Conservation (phyloP, 2,329 filamentous ascomycete genomes). For the Cytospora piceae region DNA sequence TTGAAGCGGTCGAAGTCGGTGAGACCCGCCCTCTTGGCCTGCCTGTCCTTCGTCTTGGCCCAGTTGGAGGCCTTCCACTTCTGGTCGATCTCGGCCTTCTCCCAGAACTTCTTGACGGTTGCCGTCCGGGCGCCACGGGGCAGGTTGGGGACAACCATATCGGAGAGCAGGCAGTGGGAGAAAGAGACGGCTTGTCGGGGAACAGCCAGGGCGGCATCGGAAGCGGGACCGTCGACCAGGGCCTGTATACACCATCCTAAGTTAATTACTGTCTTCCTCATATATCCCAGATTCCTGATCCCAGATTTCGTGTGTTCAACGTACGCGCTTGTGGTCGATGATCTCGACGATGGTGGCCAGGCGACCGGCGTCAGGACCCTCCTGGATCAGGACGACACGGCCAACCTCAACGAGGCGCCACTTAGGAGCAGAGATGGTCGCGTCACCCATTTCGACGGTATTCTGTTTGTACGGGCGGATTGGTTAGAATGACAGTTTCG, state of each 20-base stretch:
- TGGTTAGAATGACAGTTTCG: slow-evolving; percentile 33
- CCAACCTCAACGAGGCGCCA: slow-evolving; percentile 99
- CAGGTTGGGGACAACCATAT: slow-evolving; percentile 83
- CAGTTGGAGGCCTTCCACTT: slow-evolving; percentile 92
- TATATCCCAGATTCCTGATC: slow-evolving; percentile 22
- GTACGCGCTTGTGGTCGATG: slow-evolving; percentile 99
- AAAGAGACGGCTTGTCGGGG: slow-evolving; percentile 87
- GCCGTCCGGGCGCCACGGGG: slow-evolving; percentile 83
- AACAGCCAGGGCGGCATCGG: slow-evolving; percentile 76
- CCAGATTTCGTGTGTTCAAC: slow-evolving; percentile 47
- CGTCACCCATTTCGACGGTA: slow-evolving; percentile 77
- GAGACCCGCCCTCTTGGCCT: slow-evolving; percentile 83
- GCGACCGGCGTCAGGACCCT: slow-evolving; percentile 79
- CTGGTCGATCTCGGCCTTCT: slow-evolving; percentile 85
- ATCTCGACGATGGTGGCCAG: slow-evolving; percentile 97
- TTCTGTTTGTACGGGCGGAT: slow-evolving; percentile 47
- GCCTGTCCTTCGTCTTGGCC: slow-evolving; percentile 90
- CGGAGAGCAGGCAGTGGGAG: slow-evolving; percentile 83
- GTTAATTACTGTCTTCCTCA: slow-evolving; percentile 36
- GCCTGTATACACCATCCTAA: slow-evolving; percentile 60
- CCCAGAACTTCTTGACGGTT: slow-evolving; percentile 86
- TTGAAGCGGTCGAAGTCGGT: slow-evolving; percentile 99
- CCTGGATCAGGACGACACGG: slow-evolving; percentile 91
- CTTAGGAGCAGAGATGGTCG: slow-evolving; percentile 78
- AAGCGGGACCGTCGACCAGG: slow-evolving; percentile 92